Conservation (phyloP, 129 eudicot species). For the Centella asiatica region DNA sequence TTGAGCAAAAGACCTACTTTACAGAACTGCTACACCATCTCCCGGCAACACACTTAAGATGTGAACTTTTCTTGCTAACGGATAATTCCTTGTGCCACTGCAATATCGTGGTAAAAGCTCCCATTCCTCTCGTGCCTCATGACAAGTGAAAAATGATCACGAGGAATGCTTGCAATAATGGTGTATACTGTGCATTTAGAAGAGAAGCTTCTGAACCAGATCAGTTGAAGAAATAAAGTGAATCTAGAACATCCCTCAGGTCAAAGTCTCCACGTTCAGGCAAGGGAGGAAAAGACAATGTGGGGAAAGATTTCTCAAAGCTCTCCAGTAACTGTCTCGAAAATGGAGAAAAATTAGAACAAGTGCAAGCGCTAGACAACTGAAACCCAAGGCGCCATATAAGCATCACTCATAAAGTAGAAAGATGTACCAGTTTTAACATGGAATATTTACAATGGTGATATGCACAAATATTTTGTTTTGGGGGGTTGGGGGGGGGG, state of each 20-base stretch:
- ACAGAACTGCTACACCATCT: too few species aligned
- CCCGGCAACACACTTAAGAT: too few species aligned
- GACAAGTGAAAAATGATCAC: not conserved
- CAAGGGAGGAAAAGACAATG: constrained; percentile 66
- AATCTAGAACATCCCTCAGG: constrained; percentile 63
- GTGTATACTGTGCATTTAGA: not conserved
- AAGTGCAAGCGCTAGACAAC: too few species aligned
- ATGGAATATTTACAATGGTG: too few species aligned
- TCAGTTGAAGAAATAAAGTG: constrained; percentile 90
- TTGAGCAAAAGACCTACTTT: not conserved
- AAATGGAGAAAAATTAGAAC: constrained; percentile 6
- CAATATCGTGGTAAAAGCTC: constrained; percentile 1
- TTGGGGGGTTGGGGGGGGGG: too few species aligned
- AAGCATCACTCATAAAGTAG: too few species aligned
- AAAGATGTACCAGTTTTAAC: not conserved
- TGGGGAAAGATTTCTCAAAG: constrained; percentile 63
- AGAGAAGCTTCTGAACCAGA: not conserved
- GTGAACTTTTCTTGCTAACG: too few species aligned
- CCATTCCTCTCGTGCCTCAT: not conserved
- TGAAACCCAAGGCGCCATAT: too few species aligned
- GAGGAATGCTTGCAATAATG: not conserved
- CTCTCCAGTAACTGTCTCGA: constrained; percentile 65
- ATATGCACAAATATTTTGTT: too few species aligned
- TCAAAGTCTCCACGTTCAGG: constrained; percentile 94
- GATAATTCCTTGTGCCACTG: too few species aligned